phyloP scores from a whole-genome alignment of 768 basidiomycete species.

The Lactarius sp. region DNA sequence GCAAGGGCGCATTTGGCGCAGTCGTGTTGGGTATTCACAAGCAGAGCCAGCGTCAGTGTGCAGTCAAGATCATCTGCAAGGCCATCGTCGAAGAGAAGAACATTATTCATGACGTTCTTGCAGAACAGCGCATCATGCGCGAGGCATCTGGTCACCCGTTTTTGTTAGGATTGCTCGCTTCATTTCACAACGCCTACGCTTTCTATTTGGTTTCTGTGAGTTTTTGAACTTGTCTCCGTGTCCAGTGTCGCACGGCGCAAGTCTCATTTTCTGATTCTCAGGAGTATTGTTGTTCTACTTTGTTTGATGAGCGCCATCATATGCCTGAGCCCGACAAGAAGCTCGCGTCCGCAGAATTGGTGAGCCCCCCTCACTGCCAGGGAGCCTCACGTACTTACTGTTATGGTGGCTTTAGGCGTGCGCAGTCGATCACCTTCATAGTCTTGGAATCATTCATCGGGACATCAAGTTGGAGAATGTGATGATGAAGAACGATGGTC shows the following conservation, averaged over 20 bases:
- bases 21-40: slow-evolving; percentile 27
- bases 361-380: slow-evolving; percentile 21
- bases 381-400: not conserved
- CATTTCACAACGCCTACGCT: slow-evolving; percentile 26
- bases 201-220: slow-evolving; percentile 30
- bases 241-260: not conserved
- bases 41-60: slow-evolving; percentile 15
- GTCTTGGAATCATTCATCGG: slow-evolving; percentile 88
- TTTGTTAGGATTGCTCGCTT: slow-evolving; percentile 28
- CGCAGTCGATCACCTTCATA: slow-evolving; percentile 87
- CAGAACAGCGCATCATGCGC: slow-evolving; percentile 11
- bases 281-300: slow-evolving; percentile 27
- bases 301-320: slow-evolving; percentile 9
- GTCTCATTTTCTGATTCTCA: slow-evolving; percentile 6
- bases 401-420: slow-evolving; percentile 17
- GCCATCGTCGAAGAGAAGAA: slow-evolving; percentile 1
- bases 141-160: slow-evolving; percentile 20
- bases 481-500: slow-evolving; percentile 79
- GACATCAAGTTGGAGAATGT: slow-evolving; percentile 97
- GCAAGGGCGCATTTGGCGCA: slow-evolving; percentile 17
- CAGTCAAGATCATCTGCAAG: slow-evolving; percentile 28
- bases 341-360: slow-evolving; percentile 37
- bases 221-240: not conserved
- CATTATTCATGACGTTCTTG: slow-evolving; percentile 7
- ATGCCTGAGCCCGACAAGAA: slow-evolving; percentile 20